Conservation (phyloP, 2,329 filamentous ascomycete species). For the Tolypocladium guangdongense region DNA sequence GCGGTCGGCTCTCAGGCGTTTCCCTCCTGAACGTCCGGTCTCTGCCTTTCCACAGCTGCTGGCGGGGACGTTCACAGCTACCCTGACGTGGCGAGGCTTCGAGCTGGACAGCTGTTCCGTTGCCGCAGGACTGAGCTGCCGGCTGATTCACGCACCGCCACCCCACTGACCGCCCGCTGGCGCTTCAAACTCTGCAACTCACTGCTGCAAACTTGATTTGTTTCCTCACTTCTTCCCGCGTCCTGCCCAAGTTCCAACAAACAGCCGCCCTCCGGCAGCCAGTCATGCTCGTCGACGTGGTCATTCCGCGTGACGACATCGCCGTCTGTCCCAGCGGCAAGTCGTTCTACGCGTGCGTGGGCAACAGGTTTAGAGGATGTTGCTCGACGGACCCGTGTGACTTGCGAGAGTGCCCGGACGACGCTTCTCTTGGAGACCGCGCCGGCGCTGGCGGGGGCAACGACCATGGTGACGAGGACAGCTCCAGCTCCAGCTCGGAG, state of each 20-base stretch:
- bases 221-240: background rate
- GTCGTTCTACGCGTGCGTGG: conserved; percentile 26
- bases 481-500: background rate
- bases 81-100: background rate
- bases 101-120: background rate
- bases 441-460: background rate
- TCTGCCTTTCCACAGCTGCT: background rate
- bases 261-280: background rate
- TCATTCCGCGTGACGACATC: background rate
- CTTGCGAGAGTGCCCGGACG: conserved; percentile 17
- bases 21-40: background rate
- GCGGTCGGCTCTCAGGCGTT: background rate
- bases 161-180: background rate
- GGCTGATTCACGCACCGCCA: background rate
- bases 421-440: background rate
- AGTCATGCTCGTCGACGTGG: conserved; percentile 1
- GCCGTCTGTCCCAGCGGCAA: conserved; percentile 17
- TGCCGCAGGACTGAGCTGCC: background rate
- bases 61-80: no score
- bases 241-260: background rate
- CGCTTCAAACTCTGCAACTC: background rate
- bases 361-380: conserved; percentile 30
- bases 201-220: background rate
- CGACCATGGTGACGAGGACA: background rate
- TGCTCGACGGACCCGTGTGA: conserved; percentile 33